Conservation (phyloP, 805 yeast species). For the Ogataea angusta region DNA sequence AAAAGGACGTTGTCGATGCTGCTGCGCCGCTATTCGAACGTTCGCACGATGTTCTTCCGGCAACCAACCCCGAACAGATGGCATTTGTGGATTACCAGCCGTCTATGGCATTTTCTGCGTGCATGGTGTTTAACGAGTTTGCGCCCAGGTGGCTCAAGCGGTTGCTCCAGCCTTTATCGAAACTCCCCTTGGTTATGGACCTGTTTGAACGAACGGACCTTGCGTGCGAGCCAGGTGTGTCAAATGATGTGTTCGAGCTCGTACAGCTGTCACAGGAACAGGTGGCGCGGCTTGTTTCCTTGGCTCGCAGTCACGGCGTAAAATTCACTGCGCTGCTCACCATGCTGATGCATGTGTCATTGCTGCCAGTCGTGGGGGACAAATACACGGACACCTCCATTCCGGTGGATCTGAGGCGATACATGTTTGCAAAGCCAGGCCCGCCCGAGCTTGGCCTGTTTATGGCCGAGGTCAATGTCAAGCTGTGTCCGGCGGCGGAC, state of each 20-base stretch:
- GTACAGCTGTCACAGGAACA: constrained; percentile 9
- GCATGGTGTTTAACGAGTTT: background rate
- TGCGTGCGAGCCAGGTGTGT: background rate
- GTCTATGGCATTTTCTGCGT: background rate
- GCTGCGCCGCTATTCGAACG: constrained; percentile 4
- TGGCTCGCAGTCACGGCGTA: constrained; percentile 14
- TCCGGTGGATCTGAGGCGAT: constrained; percentile 23
- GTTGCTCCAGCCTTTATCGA: background rate
- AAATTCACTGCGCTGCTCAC: constrained; percentile 20
- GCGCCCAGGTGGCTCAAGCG: constrained; percentile 3
- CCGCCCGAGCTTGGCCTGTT: constrained; percentile 8
- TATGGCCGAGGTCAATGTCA: background rate
- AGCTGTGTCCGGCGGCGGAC: background rate
- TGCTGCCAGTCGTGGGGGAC: constrained; percentile 12
- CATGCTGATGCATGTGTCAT: constrained; percentile 11
- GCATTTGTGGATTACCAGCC: constrained; percentile 12
- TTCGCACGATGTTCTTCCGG: background rate
- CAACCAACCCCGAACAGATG: constrained; percentile 1
- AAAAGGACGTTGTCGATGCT: background rate
- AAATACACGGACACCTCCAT: constrained; percentile 13
- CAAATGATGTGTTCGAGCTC: constrained; percentile 5
- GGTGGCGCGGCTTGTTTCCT: constrained; percentile 5
- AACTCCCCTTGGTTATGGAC: background rate
- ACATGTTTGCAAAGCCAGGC: background rate
- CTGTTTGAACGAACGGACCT: constrained; percentile 5